Base-by-base conservation (phyloP, 2,329 filamentous ascomycete genomes). In the Xylaria sp. region DNA sequence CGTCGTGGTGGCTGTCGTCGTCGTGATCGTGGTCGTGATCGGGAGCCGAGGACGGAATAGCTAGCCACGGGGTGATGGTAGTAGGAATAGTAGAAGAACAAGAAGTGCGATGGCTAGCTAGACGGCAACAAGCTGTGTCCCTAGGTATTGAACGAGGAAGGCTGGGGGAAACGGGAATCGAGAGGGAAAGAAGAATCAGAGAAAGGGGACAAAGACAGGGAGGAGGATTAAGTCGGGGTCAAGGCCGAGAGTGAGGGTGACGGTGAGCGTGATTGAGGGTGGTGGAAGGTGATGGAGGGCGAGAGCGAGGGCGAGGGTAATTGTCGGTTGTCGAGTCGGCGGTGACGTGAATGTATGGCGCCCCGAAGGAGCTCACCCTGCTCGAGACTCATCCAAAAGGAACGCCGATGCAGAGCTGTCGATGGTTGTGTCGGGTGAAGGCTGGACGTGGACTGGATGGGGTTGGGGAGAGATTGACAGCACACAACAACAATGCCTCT, bases 281-380 rank as follows among this genome's bases (percentile, higher is more conserved):
- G n/a, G n/a, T n/a, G n/a, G n/a, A 27, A 15, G 9, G 45, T 6
- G 38, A 57, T 15, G 20, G 9, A 31, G 56, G 10, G 47, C 15
- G 13, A 31, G 27, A 25, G 36, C 39, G 39, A n/a, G 17, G 36
- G 39, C 39, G 15, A n/a, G 17, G 39, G 20, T 20, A 7, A 20
- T 5, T 11, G 20, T 44, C 15, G 15, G 39, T 11, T 31, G 36
- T 42, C 22, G 56, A 61, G 49, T 22, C 39, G 39, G 45, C 25
- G 58, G 55, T 38, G 39, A 47, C 25, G 49, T 7, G 33, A 25
- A 59, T 36, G 61, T 33, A 49, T 33, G 38, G 63, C 66, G 65
- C 69, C 69, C 69, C 69, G 47, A 60, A 69, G 69, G 69, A 70
- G 69, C 69, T 70, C 66, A 60, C 63, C 61, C 58, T 63, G 63